Evolutionary conservation across 176 grass and related monocot species (phyloP), one percentile per base, ranked within the genome.

Genomic region (Saccharum officinarum): DNA sequence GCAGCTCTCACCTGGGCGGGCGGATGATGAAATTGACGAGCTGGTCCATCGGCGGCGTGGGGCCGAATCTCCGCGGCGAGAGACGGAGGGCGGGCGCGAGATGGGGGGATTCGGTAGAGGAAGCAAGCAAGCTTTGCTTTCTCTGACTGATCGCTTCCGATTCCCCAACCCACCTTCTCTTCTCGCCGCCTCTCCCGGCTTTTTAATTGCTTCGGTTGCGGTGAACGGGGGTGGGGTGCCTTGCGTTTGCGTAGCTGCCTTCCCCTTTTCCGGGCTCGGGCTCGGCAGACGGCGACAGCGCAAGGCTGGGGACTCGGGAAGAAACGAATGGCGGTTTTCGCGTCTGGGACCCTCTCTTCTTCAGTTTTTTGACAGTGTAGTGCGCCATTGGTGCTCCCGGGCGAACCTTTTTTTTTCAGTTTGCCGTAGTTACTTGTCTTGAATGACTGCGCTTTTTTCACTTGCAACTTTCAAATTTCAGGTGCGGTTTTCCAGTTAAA

Each of bases 11-110:
- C 97, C 97, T 96, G 74, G 93, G 97, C 42, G 97, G 97, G 10
- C 97, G 93, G 80, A 99, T 99, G 97, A 99, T 96, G 86, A 96
- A 99, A 94, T 94, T 99, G 75, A 99, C 97, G 84, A 99, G 97
- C 92, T 99, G 97, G 57, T 99, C 97, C 97, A 99, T 99, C 65
- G 79, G 30, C 65, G 79, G 30, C 55, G 33, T 16, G n/a, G 73
- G 28, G 33, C 25, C 30, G 42, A 86, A 72, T 77, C 73, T 40
- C 41, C 70, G 60, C 66, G 25, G 42, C 8, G 57, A n/a, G 77
- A 50, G 20, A 11, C 37, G 18, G 34, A 3, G 12, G 38, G 71
- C 34, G 34, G 34, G 45, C 47, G 47, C 41, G 65, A 47, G 86
- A 83, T 7, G 49, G 39, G 44, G 75, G 75, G 71, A 67, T 85